A percentile compares a stretch with the other conserved stretches of the same genome.
phyloP scores from a whole-genome alignment of 306 rosid species.

The Acacia crassicarpa region DNA sequence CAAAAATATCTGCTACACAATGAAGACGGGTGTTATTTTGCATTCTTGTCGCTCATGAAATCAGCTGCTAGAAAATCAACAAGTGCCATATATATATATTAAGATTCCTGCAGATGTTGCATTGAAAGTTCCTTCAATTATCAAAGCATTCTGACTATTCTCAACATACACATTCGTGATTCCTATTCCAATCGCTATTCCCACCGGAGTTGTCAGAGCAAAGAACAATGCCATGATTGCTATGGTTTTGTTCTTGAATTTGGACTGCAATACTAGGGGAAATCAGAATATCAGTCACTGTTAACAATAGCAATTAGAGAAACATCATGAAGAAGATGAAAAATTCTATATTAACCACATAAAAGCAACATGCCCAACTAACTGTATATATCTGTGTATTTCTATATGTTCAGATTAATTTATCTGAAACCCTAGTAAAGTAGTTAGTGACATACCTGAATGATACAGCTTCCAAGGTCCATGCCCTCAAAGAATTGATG shows the following conservation, averaged over 20 bases:
- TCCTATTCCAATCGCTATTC: slow-evolving; percentile 57
- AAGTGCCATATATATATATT: slow-evolving; percentile 66
- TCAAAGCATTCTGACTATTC: slow-evolving; percentile 47
- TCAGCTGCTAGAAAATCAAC: slow-evolving; percentile 43
- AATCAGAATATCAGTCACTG: too few species aligned
- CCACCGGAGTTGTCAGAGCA: slow-evolving; percentile 58
- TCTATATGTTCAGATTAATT: too few species aligned
- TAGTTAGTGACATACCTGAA: background rate
- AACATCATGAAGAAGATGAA: too few species aligned
- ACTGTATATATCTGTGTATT: too few species aligned
- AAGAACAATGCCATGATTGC: slow-evolving; percentile 51
- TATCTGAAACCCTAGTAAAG: too few species aligned
- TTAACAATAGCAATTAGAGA: too few species aligned
- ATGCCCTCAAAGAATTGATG: background rate
- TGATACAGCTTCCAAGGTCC: background rate
- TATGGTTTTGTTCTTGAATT: slow-evolving; percentile 33
- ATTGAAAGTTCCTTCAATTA: slow-evolving; percentile 52
- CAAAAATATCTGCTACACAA: slow-evolving; percentile 6
- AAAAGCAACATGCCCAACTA: too few species aligned
- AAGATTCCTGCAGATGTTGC: slow-evolving; percentile 67
- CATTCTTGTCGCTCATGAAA: slow-evolving; percentile 41
- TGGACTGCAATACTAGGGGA: slow-evolving; percentile 35
- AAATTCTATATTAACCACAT: too few species aligned
- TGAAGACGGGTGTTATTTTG: slow-evolving; percentile 27
- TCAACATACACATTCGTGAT: slow-evolving; percentile 45